A percentile compares a stretch with the other conserved stretches of the same genome.
Conservation (phyloP, 768 basidiomycete species). For the Suillus placidus region DNA sequence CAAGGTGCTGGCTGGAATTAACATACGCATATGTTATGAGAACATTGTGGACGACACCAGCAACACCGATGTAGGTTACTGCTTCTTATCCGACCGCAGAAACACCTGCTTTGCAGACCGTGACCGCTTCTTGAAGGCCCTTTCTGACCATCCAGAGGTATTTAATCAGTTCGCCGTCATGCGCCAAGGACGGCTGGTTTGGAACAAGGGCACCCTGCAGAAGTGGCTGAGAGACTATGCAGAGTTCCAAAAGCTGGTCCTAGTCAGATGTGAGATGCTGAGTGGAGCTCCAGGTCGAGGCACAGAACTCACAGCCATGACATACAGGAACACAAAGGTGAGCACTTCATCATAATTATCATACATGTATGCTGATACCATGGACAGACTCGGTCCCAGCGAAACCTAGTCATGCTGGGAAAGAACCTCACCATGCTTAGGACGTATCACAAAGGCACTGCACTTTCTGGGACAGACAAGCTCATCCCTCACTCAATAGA, state of each 20-base stretch:
- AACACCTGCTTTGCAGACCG: constrained; percentile 10
- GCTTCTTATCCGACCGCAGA: constrained; percentile 5
- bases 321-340: no score
- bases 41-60: constrained; percentile 5
- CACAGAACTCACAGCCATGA: neutral
- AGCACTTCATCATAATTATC: no score
- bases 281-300: neutral
- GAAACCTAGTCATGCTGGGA: constrained; percentile 22
- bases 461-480: constrained; percentile 18
- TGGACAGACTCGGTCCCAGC: constrained; percentile 13
- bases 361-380: no score
- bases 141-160: neutral
- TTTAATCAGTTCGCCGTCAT: neutral
- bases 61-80: constrained; percentile 9
- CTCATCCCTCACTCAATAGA: constrained; percentile 31
- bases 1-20: constrained; percentile 16
- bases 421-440: constrained; percentile 19
- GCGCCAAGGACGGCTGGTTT: neutral
- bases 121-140: neutral
- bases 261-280: neutral
- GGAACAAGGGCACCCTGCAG: constrained; percentile 3
- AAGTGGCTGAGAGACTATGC: constrained; percentile 4
- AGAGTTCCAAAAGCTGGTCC: constrained; percentile 5
- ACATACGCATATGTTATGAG: constrained; percentile 7
- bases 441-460: constrained; percentile 20